Evolutionary conservation across 257 asterid species (phyloP).

Genomic region (Catharanthus roseus): DNA sequence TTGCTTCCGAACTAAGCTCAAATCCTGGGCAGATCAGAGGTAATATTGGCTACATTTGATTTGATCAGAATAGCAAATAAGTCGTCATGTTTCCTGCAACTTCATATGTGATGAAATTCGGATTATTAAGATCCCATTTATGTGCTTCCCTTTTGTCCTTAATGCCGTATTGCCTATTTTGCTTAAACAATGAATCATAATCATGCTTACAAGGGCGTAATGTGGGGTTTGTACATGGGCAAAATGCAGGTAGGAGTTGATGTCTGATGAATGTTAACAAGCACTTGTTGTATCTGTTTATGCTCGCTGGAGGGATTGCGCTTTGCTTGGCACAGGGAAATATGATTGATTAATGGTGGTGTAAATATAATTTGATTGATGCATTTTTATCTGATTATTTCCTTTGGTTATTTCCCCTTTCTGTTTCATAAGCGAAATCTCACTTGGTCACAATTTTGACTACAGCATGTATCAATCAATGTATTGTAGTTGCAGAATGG

Average conservation of each 20-base stretch:
- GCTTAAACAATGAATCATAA: background rate
- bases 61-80: background rate
- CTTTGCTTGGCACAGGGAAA: conserved; percentile 10
- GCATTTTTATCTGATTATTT: background rate
- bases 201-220: background rate
- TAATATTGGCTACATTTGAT: conserved; percentile 18
- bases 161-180: background rate
- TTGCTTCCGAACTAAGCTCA: conserved; percentile 22
- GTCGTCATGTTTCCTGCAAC: background rate
- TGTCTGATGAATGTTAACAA: conserved; percentile 14
- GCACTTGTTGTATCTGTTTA: conserved; percentile 3
- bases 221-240: conserved; percentile 10
- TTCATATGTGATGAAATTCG: background rate
- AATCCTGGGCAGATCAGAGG: conserved; percentile 67
- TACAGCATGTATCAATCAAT: background rate
- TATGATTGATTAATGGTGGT: conserved; percentile 2
- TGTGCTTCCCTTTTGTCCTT: background rate
- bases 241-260: conserved; percentile 74
- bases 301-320: conserved; percentile 18
- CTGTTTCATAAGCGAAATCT: background rate
- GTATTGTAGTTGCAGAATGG: conserved; percentile 4
- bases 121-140: background rate
- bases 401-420: background rate
- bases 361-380: conserved; percentile 14
- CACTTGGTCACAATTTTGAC: conserved; percentile 15